Percentiles rank a stretch among this genome's conserved stretches.
Conservation (phyloP, 192 early-diverging fungal genomes). For the Podila verticillata region DNA sequence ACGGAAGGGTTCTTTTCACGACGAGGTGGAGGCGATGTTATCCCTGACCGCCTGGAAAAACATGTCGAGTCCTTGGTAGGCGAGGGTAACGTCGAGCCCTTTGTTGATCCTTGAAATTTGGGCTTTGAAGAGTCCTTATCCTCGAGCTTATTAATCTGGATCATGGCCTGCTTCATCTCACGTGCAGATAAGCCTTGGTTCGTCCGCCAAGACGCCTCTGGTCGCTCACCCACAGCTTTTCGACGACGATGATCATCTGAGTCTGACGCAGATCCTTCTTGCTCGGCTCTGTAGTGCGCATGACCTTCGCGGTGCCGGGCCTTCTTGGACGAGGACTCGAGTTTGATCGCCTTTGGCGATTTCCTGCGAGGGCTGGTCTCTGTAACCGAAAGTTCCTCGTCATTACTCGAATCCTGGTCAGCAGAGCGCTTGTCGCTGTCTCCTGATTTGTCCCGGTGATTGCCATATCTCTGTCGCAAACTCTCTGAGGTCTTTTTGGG, state of each 20-base stretch:
- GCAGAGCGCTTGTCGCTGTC: conserved; percentile 20
- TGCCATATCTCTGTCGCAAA: conserved; percentile 30
- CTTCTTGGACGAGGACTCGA: conserved; percentile 36
- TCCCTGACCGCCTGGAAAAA: not conserved
- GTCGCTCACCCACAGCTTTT: conserved; percentile 13
- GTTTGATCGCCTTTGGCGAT: conserved; percentile 19
- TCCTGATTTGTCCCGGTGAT: conserved; percentile 23
- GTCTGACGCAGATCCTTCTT: conserved; percentile 32
- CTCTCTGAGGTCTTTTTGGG: conserved; percentile 27
- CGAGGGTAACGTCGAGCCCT: conserved; percentile 4
- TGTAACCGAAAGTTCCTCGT: conserved; percentile 13
- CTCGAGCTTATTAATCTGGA: conserved; percentile 44
- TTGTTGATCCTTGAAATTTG: conserved; percentile 1
- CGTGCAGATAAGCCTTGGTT: conserved; percentile 35
- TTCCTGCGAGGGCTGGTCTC: conserved; percentile 35
- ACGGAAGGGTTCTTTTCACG: conserved; percentile 4
- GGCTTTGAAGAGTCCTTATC: conserved; percentile 31
- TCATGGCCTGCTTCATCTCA: conserved; percentile 41
- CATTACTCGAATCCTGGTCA: conserved; percentile 41
- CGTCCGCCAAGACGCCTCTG: conserved; percentile 13
- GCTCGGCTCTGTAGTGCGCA: conserved; percentile 1
- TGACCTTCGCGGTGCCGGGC: conserved; percentile 14
- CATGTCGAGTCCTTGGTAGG: not conserved
- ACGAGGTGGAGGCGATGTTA: conserved; percentile 8
- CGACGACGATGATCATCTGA: conserved; percentile 37